A percentile compares a stretch with the other conserved stretches of the same genome.
Conservation (phyloP, 2,329 filamentous ascomycete genomes). For the Neofusicoccum ribis region DNA sequence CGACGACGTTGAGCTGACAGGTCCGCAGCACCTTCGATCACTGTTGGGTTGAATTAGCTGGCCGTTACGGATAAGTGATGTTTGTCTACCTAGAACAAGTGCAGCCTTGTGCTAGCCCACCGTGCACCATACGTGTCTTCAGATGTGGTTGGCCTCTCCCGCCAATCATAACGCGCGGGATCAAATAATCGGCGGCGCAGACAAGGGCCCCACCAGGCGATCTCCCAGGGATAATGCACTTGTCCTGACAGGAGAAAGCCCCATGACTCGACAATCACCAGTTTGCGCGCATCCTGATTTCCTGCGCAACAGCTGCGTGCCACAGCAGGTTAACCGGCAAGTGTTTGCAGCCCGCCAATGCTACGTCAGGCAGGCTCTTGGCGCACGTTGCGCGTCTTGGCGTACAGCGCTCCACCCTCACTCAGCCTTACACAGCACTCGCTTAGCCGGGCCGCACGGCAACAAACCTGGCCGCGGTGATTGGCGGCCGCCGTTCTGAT, state of each 20-base stretch:
- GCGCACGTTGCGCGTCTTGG: conserved; percentile 9
- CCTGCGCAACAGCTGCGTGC: too few relatives aligned
- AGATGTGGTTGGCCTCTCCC: background rate
- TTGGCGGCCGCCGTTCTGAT: background rate
- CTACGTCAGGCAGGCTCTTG: background rate
- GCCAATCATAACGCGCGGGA: too few relatives aligned
- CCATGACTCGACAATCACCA: background rate
- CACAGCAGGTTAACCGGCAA: too few relatives aligned
- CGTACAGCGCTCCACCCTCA: background rate
- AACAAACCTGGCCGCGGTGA: background rate
- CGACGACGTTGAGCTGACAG: too few relatives aligned
- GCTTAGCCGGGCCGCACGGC: conserved; percentile 14
- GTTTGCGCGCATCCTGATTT: conserved; percentile 5
- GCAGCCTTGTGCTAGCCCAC: too few relatives aligned
- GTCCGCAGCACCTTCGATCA: background rate
- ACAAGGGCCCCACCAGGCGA: too few relatives aligned
- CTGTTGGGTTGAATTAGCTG: background rate
- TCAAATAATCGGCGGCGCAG: too few relatives aligned
- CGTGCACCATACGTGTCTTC: too few relatives aligned
- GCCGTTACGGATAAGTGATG: background rate
- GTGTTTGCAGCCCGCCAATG: too few relatives aligned
- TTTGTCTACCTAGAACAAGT: too few relatives aligned
- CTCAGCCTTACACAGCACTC: background rate
- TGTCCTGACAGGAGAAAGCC: too few relatives aligned
- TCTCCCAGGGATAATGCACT: too few relatives aligned